Base-by-base conservation (phyloP, 768 basidiomycete genomes). In the Auriculariales sp. region DNA sequence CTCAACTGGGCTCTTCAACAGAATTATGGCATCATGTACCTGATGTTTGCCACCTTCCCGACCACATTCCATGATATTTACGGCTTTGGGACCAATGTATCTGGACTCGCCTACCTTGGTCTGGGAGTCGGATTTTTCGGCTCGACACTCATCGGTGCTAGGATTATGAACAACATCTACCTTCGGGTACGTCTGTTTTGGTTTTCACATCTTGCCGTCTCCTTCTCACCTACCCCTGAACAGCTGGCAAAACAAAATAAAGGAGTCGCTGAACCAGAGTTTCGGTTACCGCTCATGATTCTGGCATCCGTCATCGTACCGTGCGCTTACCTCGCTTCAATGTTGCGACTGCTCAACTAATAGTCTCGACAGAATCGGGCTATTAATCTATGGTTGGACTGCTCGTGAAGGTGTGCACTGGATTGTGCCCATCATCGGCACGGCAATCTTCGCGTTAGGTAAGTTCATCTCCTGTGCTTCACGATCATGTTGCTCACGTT, bases 201-300 rank as follows among this genome's bases (percentile, higher is more conserved):
- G 12, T 24, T 25, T 19, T 9, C 15, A 24, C 22, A 9, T 15
- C 4, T 10, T 19, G 17, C n/a, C n/a, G 7, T 1, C 17, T 24
- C 6, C 4, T 10, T 44, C 9, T 15, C 15, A 32, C 7, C 15
- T 5, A 44, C 22, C 5, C 22, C 6, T 10, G n/a, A 7, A 9
- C 44, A 64, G 63, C 55, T 62, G n/a, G 56, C 55, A 7, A 36
- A 47, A 12, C 56, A 55, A 50, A 67, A 68, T 48, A 73, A 71
- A n/a, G 84, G 83, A 1, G 69, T 73, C 28, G 79, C 78, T 3
- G 80, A 74, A 52, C 84, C 85, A 0, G 84, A 87, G 61, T 81
- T 78, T 75, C 78, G 84, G 4, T 72, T 87, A 15, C 85, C 85
- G 4, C 71, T 74, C 0, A 68, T 87, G 3, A 74, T 83, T 58